phyloP scores from a whole-genome alignment of 306 rosid species.

The Trichosanthes cucumerina region DNA sequence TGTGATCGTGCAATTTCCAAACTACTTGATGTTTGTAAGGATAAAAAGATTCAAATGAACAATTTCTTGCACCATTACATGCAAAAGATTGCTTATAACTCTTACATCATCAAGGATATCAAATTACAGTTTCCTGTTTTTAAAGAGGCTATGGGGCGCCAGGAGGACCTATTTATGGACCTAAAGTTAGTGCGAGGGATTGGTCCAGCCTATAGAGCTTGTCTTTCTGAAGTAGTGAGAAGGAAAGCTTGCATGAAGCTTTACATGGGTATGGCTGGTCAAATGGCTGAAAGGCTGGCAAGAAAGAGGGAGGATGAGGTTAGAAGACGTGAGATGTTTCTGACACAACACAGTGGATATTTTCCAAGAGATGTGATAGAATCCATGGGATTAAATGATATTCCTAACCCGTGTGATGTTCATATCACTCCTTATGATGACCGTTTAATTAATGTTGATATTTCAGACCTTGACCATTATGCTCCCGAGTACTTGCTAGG shows the following conservation, averaged over 20 bases:
- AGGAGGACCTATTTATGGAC: constrained; percentile 67
- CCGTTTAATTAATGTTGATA: constrained; percentile 75
- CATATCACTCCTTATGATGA: constrained; percentile 83
- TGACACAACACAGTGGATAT: constrained; percentile 46
- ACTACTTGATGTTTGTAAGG: constrained; percentile 65
- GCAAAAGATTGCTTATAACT: constrained; percentile 63
- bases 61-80: constrained; percentile 59
- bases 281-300: constrained; percentile 89
- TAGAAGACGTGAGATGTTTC: constrained; percentile 68
- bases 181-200: constrained; percentile 70
- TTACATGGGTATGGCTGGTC: constrained; percentile 99
- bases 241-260: constrained; percentile 90
- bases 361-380: constrained; percentile 75
- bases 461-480: constrained; percentile 66
- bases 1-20: constrained; percentile 66
- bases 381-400: constrained; percentile 80
- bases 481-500: constrained; percentile 77
- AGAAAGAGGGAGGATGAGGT: constrained; percentile 73
- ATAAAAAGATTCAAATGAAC: constrained; percentile 82
- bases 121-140: constrained; percentile 94
- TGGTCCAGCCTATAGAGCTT: constrained; percentile 88
- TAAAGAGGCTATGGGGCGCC: constrained; percentile 91
- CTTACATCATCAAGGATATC: constrained; percentile 76
- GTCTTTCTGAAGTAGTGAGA: constrained; percentile 93
- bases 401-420: constrained; percentile 88